Base-by-base conservation (phyloP, 176 grass and related monocot species). In the Thinopyrum elongatum region DNA sequence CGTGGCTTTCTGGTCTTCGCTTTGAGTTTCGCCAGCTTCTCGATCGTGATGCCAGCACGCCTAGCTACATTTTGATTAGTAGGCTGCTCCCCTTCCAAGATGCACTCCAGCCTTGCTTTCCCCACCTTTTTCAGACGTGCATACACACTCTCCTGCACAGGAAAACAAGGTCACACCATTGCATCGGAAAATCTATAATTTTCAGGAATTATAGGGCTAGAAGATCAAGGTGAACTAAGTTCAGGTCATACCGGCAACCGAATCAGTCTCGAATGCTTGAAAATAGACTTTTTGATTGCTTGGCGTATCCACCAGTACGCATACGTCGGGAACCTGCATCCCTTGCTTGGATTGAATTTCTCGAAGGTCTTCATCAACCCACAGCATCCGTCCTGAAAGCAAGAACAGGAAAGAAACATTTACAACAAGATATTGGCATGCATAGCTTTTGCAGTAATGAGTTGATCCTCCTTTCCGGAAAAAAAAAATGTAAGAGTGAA, bases 231-330 rank as follows among this genome's bases (percentile, higher is more conserved):
- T 55, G 51, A 55, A 55, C 16, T 60, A 14, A 73, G 22, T 78
- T 49, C 17, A 73, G 35, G 10, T 59, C 65, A 57, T 91, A 98
- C 93, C 33, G 96, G 96, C 85, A 98, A 84, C 29, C 93, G 86
- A 84, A 98, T 95, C 17, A 87, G 77, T 69, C 96, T 92, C 44
- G 96, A 95, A 41, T 95, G 85, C 87, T 89, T 89, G 85, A 82
- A 95, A 29, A 98, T 95, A 27, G 95, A 89, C 76, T 91, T 98
- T 59, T 86, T 98, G 42, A 98, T 95, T 0, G 87, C 92, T 39
- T 98, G 91, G 4, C 90, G 92, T 76, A 98, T 94, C 96, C 96
- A 98, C 91, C 91, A 98, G 38, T 91, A 92, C 10, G 96, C 96
- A 16, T 98, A 98, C 14, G 93, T 94, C 14, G 92, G 79, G 87